Evolutionary conservation across 2,329 filamentous ascomycete species (phyloP), one percentile per base, ranked within the genome.

Genomic region (Pseudogymnoascus sp.): DNA sequence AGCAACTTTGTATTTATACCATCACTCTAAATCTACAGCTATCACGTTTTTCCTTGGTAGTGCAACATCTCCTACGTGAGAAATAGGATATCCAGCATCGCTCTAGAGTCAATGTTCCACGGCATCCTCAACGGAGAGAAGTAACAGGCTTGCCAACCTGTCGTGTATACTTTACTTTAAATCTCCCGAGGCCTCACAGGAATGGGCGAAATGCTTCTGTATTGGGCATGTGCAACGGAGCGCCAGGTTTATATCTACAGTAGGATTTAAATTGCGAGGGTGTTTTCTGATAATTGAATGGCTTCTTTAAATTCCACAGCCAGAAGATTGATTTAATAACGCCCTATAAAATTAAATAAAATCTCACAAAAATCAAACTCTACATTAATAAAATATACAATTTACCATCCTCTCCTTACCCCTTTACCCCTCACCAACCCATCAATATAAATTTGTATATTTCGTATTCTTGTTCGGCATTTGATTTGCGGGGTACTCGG

Each of bases 401-500:
- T 14, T 14, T 14, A 35, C 14, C 34, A 35, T 35, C 11, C 12
- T 12, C 11, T 35, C 34, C 34, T 14, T 5, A 47, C 25, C 41
- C 6, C 38, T 20, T 6, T 50, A 18, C 5, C 25, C n/a, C 22
- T 50, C 20, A 7, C 25, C 18, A 30, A 9, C 25, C 25, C 39
- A 6, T 22, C 22, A 25, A 6, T 22, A 6, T 14, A 7, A 7
- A 8, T 39, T 39, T 22, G 14, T 30, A 30, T 9, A 9, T 4
- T 30, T 30, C 22, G 22, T 28, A 28, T 28, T 47, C 43, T 50
- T 50, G 25, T 50, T 50, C 43, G 43, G 43, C 14, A 50, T 22
- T 30, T 6, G 7, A n/a, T 50, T 50, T 50, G 43, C 43, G 43
- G 43, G 43, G 43, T 50, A 50, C 43, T 50, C 43, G 43, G 43